Percentiles rank a stretch among this genome's conserved stretches.
Evolutionary conservation across 352 stramenopile species (phyloP).

Genomic region (Phytophthora chlamydospora): DNA sequence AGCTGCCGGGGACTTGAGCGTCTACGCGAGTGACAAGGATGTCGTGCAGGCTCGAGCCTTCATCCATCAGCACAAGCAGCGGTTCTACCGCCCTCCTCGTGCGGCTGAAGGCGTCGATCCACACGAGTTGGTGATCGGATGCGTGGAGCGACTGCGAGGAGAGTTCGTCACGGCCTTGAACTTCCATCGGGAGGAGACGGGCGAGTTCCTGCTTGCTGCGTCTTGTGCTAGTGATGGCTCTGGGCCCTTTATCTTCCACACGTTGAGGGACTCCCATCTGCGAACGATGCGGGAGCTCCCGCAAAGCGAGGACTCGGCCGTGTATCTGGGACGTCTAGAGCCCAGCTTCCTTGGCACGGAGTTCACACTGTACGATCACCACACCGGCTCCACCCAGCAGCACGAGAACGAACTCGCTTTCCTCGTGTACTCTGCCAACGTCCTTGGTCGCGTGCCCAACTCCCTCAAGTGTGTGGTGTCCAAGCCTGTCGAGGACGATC

Average conservation of each 20-base stretch:
- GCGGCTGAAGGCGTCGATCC: slow-evolving; percentile 15
- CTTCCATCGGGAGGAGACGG: slow-evolving; percentile 82
- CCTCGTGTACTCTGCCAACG: slow-evolving; percentile 81
- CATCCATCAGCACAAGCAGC: slow-evolving; percentile 82
- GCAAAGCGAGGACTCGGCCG: slow-evolving; percentile 73
- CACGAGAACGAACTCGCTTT: slow-evolving; percentile 72
- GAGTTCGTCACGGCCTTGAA: slow-evolving; percentile 87
- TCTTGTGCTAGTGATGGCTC: slow-evolving; percentile 73
- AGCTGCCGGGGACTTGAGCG: slow-evolving; percentile 63
- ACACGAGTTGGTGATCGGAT: slow-evolving; percentile 62
- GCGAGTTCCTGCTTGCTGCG: slow-evolving; percentile 77
- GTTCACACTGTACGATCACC: slow-evolving; percentile 85
- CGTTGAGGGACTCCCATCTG: slow-evolving; percentile 75
- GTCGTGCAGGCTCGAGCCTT: slow-evolving; percentile 72
- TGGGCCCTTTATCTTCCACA: slow-evolving; percentile 85
- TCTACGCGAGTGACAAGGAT: slow-evolving; percentile 67
- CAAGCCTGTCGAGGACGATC: slow-evolving; percentile 22
- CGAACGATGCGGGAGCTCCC: slow-evolving; percentile 76
- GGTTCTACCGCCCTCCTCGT: slow-evolving; percentile 59
- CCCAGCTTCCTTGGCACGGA: slow-evolving; percentile 87
- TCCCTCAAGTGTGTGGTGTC: slow-evolving; percentile 62
- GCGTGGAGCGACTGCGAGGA: slow-evolving; percentile 69
- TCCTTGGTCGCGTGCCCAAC: slow-evolving; percentile 80
- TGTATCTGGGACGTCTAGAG: slow-evolving; percentile 81
- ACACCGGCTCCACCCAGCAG: slow-evolving; percentile 44